Base-by-base conservation (phyloP, 2,329 filamentous ascomycete species). In the Cercospora janseana region DNA sequence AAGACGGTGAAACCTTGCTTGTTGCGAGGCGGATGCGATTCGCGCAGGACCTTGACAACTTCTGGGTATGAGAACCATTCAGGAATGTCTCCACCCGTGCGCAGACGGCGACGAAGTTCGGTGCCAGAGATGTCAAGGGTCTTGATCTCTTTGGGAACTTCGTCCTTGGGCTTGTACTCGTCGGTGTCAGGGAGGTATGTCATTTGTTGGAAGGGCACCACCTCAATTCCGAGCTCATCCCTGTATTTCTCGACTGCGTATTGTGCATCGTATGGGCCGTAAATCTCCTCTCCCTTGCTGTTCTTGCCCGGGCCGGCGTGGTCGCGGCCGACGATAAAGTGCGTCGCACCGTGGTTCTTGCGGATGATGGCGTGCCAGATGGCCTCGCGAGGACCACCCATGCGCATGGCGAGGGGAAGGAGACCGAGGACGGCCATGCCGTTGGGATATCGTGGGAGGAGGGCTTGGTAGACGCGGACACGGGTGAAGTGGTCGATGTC, bases 31-130 rank as follows among this genome's bases (percentile, higher is more conserved):
- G 92, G 93, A 78, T 97, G 93, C 62, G 92, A 95, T 77, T 98
- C 91, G 66, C 93, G 86, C 56, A 98, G 86, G 42, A 97, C 93
- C 72, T 84, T 85, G 74, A 98, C 93, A 63, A 98, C 93, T 77
- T 98, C 93, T 56, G 93, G 92, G 79, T 98, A 98, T 24, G 93
- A 97, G 81, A 98, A 98, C 93, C 93, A 98, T 74, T 94, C 90
- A 62, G 93, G 93, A 64, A 98, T 98, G 63, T 95, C 89, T 64
- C 88, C 88, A 63, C 93, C 93, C 54, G 87, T 94, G 66, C 87
- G 85, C 58, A 98, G 85, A 64, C 93, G 88, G 67, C 87, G 82
- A 67, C 93, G 91, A 66, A 98, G 88, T 78, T 98, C 93, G 34
- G 75, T 78, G 56, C 75, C 75, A 49, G 72, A 75, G 55, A 78